Base-by-base conservation (phyloP, 345 rosid genomes). In the Citrus glauca region DNA sequence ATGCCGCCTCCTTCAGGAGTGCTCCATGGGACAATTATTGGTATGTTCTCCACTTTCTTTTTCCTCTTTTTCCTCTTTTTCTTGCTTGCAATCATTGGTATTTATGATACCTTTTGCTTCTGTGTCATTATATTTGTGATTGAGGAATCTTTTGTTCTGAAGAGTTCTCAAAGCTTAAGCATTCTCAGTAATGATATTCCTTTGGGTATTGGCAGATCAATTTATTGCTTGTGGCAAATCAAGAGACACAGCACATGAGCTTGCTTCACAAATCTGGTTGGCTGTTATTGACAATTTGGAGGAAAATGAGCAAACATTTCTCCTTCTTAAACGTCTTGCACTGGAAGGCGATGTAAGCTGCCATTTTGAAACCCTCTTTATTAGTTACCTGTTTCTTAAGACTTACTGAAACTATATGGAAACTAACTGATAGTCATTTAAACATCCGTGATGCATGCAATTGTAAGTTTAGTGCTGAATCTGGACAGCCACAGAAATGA, bases 201-300 rank as follows among this genome's bases (percentile, higher is more conserved):
- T 13, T 75, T 37, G 72, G 42, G 75, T 80, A 80, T 69, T 82
- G 71, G 69, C 89, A 95, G 98, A 93, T 88, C 98, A 95, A 78
- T 88, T 95, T 82, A 85, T 95, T 79, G 88, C 94, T 72, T 85
- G 92, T 74, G 98, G 95, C 20, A 89, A 90, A 81, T 86, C 95
- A 14, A 88, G 89, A 85, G 94, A 93, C 37, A 64, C 66, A 9
- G 93, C 98, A 45, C 84, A 90, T 72, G 94, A 95, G 84, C 94
- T 93, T 60, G 90, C 87, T 9, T 93, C 94, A n/a, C 87, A 82
- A 77, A 87, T 95, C 53, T 95, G 98, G 98, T 57, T 93, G 72
- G 90, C 98, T 63, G 95, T 90, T 82, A 83, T 91, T n/a, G 90
- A 93, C 87, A 89, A 89, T 81, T 69, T 95, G 86, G 97, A 93